Evolutionary conservation across 148 eudicot species (phyloP).

Genomic region (Polygonum maritimum): DNA sequence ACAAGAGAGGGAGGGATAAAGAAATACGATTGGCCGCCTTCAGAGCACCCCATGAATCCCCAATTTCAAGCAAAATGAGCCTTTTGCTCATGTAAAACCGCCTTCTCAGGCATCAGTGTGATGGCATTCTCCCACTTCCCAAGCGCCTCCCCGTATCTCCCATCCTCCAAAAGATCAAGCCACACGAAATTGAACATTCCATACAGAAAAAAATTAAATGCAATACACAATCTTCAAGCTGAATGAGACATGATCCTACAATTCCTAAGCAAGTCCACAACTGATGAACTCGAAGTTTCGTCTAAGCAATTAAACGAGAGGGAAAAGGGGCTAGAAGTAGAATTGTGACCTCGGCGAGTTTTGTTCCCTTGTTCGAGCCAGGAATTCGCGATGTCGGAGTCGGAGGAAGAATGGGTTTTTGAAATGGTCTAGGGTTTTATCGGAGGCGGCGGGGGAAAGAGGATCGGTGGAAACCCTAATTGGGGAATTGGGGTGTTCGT

Average conservation of each 20-base stretch:
- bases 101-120: constrained; percentile 56
- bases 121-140: constrained; percentile 87
- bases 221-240: not conserved
- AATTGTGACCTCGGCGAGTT: constrained; percentile 50
- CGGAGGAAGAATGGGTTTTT: constrained; percentile 6
- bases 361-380: constrained; percentile 48
- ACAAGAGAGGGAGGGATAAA: too few species aligned
- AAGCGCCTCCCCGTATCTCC: constrained; percentile 74
- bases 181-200: not conserved
- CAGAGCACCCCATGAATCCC: constrained; percentile 82
- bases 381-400: constrained; percentile 28
- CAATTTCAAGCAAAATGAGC: constrained; percentile 84
- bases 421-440: constrained; percentile 18
- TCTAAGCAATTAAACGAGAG: too few species aligned
- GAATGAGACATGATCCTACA: not conserved
- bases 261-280: not conserved
- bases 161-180: constrained; percentile 40
- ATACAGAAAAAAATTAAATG: not conserved
- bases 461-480: not conserved
- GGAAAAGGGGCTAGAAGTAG: constrained; percentile 6
- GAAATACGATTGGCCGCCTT: constrained; percentile 70
- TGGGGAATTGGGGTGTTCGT: not conserved
- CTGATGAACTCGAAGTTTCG: not conserved
- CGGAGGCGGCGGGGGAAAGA: not conserved
- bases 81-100: constrained; percentile 72